phyloP scores from a whole-genome alignment of 1,284 basidiomycete species.

The Sparassis latifolia region DNA sequence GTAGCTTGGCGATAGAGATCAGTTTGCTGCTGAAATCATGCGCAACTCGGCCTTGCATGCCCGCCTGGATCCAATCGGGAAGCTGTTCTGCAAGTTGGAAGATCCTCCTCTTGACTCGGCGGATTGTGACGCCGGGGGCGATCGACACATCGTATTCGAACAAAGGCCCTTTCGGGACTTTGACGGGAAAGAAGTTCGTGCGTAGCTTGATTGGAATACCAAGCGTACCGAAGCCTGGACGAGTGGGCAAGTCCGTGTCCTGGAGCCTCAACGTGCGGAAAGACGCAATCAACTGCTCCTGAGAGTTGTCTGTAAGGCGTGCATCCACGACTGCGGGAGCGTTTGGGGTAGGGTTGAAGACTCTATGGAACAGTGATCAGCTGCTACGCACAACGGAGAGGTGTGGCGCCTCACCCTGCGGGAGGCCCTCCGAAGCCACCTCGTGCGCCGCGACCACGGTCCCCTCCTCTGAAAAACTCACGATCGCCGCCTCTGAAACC shows the following conservation, averaged over 20 bases:
- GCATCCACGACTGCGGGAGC: slow-evolving; percentile 47
- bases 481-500: slow-evolving; percentile 29
- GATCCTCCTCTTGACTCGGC: slow-evolving; percentile 60
- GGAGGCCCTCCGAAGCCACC: slow-evolving; percentile 19
- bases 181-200: slow-evolving; percentile 71
- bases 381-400: slow-evolving; percentile 2
- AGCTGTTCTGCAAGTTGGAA: slow-evolving; percentile 65
- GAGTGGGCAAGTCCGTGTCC: slow-evolving; percentile 49
- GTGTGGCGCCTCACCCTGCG: slow-evolving; percentile 40
- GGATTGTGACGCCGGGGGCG: slow-evolving; percentile 43
- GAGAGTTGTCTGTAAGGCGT: slow-evolving; percentile 51
- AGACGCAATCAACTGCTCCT: slow-evolving; percentile 48
- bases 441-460: slow-evolving; percentile 21
- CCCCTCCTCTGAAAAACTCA: slow-evolving; percentile 26
- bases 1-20: slow-evolving; percentile 47
- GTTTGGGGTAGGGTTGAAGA: slow-evolving; percentile 38
- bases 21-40: slow-evolving; percentile 67
- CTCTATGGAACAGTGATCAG: slow-evolving; percentile 28
- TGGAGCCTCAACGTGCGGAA: slow-evolving; percentile 39
- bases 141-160: slow-evolving; percentile 68
- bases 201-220: slow-evolving; percentile 59
- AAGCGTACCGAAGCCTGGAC: slow-evolving; percentile 59
- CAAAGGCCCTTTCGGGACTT: slow-evolving; percentile 51
- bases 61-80: slow-evolving; percentile 44
- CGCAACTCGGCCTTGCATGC: slow-evolving; percentile 50